Base-by-base conservation (phyloP, 768 basidiomycete species). In the Boletales sp. region DNA sequence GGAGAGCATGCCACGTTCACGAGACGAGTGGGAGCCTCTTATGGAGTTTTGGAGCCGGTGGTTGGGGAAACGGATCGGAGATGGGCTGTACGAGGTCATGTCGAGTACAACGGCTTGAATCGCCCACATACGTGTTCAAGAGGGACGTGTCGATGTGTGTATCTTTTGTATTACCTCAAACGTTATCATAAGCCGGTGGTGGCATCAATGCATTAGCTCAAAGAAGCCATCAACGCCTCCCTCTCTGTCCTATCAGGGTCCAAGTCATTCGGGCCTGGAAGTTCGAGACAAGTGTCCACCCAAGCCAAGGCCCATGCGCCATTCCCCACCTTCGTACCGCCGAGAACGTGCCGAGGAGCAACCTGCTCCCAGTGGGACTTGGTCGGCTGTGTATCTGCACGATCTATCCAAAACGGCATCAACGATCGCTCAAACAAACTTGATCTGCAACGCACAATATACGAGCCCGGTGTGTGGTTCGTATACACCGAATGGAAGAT, bases 11-110 rank as follows among this genome's bases (percentile, higher is more conserved):
- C 90, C 87, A 9, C 69, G 77, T 4, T 84, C 83, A 27, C 79
- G 71, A 57, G 80, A 82, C 11, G 90, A 93, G 59, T 94, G 90
- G 90, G 78, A 82, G 59, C 82, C 83, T 1, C 78, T 94, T 40
- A 93, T 95, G 88, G 71, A 76, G 50, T 92, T 93, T 67, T 94
- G 91, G 91, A 87, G 90, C 57, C 79, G 83, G 61, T 67, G 69
- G 36, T 69, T 94, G 15, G 72, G 69, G 2, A 76, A 72, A 53
- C 77, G 86, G 59, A 75, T 76, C 55, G 74, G 70, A 10, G 78
- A 82, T 5, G 86, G 82, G 10, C 58, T 87, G 51, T 87, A 86
- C 51, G 84, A 90, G 54, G 83, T 91, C 9, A 77, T 84, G 76
- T 77, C 61, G 9, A 60, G 69, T 2, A 50, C 47, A 8, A 40